Evolutionary conservation across 1,284 basidiomycete species (phyloP).

Genomic region (Microbotryum violaceum): DNA sequence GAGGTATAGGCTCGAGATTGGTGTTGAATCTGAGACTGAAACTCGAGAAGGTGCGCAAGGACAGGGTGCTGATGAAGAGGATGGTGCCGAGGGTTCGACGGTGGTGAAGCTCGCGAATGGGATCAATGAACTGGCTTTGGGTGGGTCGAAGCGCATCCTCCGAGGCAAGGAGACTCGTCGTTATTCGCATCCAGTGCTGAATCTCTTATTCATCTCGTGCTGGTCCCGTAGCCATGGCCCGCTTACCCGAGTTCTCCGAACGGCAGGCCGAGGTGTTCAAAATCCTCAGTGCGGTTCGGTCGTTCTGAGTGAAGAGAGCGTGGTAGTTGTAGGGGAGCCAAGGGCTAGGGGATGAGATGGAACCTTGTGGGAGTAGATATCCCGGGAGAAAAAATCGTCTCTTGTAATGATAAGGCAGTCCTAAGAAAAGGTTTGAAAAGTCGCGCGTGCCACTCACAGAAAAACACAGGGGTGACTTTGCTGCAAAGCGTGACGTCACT

Average conservation of each 20-base stretch:
- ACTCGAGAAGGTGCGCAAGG: conserved; percentile 33
- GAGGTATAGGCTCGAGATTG: conserved; percentile 50
- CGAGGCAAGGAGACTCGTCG: no score
- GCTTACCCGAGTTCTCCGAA: conserved; percentile 60
- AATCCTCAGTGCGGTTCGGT: conserved; percentile 50
- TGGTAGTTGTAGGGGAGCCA: no score
- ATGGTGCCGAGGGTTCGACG: conserved; percentile 45
- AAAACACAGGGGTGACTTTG: no score
- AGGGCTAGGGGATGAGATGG: no score
- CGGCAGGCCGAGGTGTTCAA: conserved; percentile 62
- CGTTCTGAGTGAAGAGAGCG: neutral
- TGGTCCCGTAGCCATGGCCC: conserved; percentile 47
- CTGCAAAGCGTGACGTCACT: no score
- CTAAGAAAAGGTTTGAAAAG: no score
- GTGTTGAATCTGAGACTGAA: conserved; percentile 29
- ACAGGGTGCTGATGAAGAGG: conserved; percentile 23
- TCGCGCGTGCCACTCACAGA: no score
- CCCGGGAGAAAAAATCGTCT: no score
- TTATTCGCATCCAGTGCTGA: neutral
- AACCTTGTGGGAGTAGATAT: no score
- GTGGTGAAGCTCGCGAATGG: conserved; percentile 62
- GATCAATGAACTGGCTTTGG: conserved; percentile 61
- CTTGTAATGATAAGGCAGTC: no score
- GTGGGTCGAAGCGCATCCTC: conserved; percentile 18
- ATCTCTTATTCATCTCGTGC: neutral